Evolutionary conservation across 2,329 filamentous ascomycete species (phyloP), one percentile per base, ranked within the genome.

Genomic region (Fusarium luffae): DNA sequence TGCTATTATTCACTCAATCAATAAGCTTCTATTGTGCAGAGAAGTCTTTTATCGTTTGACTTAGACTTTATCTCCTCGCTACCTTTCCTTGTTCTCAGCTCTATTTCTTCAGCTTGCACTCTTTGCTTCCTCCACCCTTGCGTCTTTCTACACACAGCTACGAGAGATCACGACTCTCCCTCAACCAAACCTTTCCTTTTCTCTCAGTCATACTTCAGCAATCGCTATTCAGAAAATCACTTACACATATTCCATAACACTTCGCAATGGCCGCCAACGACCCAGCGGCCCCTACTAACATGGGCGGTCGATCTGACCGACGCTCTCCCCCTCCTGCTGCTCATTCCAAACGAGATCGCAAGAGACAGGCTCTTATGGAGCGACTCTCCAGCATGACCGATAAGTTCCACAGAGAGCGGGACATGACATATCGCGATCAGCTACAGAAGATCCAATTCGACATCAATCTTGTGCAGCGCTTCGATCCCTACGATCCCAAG

Each of bases 381-480:
- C 91, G 92, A 69, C 87, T 97, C 9, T 86, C 89, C 42, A 88
- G 90, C 59, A 89, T 98, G 80, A 90, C 91, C 57, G 89, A 91
- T 56, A 90, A 90, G 71, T 95, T 97, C 80, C 88, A 89, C 69
- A 88, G 91, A 68, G 94, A 97, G 76, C 88, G 93, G 70, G 93
- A 97, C 79, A 85, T 88, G 68, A 90, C 93, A 74, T 98, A 97
- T 80, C 90, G 94, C 67, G 92, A 96, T 71, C 93, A 98, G 80
- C 87, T 98, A 4, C 91, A 96, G 75, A 93, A 93, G 71, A 89
- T 98, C n/a, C 94, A 98, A 81, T 90, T 93, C 70, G 94, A 97
- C 79, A 94, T 94, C 81, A 93, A 88, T 62, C 86, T 97, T 47
- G 93, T 97, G 71, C 90, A 93, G 79, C 90, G 92, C 72, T 92